Evolutionary conservation across 345 rosid genomes (phyloP).

Genomic region (Eucalyptus marginata): DNA sequence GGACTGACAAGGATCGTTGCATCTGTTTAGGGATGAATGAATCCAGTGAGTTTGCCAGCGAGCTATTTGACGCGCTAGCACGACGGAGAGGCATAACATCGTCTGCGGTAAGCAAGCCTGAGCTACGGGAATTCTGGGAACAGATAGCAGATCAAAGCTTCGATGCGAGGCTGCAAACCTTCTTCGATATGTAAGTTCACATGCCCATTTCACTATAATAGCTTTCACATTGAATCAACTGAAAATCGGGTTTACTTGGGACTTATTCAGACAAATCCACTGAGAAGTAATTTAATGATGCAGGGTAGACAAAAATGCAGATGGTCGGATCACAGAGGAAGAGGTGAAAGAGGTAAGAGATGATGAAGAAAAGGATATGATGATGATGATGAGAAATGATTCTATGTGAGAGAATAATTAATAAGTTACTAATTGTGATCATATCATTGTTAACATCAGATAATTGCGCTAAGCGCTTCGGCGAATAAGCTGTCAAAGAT

Average conservation of each 20-base stretch:
- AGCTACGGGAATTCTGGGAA: conserved; percentile 59
- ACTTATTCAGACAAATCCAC: background rate
- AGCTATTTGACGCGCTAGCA: conserved; percentile 57
- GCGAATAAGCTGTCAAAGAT: conserved; percentile 71
- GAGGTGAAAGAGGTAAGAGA: conserved; percentile 63
- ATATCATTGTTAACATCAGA: conserved; percentile 23
- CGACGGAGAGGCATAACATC: conserved; percentile 42
- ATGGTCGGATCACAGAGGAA: conserved; percentile 64
- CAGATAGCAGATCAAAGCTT: conserved; percentile 61
- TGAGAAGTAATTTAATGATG: background rate
- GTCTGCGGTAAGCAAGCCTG: conserved; percentile 32
- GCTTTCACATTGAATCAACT: background rate
- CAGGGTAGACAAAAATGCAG: conserved; percentile 78
- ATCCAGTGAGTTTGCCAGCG: conserved; percentile 54
- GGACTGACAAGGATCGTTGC: background rate
- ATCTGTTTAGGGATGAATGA: conserved; percentile 55
- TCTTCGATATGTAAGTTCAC: conserved; percentile 67
- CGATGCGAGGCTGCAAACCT: conserved; percentile 64
- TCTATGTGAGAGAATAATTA: background rate
- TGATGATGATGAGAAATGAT: background rate
- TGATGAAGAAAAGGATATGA: background rate
- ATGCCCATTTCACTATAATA: too few relatives aligned
- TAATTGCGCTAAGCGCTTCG: conserved; percentile 65
- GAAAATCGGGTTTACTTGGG: background rate
- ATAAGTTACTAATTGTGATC: background rate